Percentiles rank a stretch among this genome's conserved stretches.
phyloP scores from a whole-genome alignment of 306 rosid genomes.

The Acmispon strigosus region DNA sequence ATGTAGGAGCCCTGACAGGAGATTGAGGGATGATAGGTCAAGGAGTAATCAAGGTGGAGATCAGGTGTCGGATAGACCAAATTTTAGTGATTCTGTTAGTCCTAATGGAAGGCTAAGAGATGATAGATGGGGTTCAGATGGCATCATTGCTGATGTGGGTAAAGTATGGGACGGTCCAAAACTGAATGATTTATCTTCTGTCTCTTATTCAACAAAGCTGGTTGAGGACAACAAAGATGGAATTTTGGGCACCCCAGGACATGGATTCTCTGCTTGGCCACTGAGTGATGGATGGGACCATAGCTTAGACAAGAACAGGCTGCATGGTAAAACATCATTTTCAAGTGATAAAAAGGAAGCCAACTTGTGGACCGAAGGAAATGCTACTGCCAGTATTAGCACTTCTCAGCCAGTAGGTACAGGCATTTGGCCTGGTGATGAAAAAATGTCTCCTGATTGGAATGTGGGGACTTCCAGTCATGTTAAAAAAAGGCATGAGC shows the following conservation, averaged over 20 bases:
- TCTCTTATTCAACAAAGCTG: constrained; percentile 32
- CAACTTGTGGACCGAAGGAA: constrained; percentile 41
- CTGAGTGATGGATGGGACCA: constrained; percentile 38
- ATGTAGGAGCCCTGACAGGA: constrained; percentile 53
- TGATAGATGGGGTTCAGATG: constrained; percentile 42
- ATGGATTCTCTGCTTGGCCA: constrained; percentile 44
- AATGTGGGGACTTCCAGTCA: constrained; percentile 42
- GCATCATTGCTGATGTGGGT: constrained; percentile 36
- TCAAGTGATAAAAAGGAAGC: constrained; percentile 48
- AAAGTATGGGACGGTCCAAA: constrained; percentile 42
- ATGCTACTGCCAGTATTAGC: constrained; percentile 24
- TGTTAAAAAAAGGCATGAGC: constrained; percentile 35
- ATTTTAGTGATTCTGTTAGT: constrained; percentile 44
- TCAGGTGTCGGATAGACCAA: constrained; percentile 36
- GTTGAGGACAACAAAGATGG: constrained; percentile 35
- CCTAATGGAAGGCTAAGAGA: constrained; percentile 51
- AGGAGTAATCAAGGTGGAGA: constrained; percentile 44
- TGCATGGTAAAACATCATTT: constrained; percentile 28
- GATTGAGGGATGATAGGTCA: constrained; percentile 49
- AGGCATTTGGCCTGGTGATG: constrained; percentile 78
- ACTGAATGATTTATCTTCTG: constrained; percentile 33
- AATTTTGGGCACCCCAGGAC: constrained; percentile 27
- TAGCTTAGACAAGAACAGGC: constrained; percentile 39
- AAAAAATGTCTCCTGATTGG: constrained; percentile 93
- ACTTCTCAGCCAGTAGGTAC: constrained; percentile 38